phyloP scores from a whole-genome alignment of 352 stramenopile genomes.

The Phytophthora chlamydospora region DNA sequence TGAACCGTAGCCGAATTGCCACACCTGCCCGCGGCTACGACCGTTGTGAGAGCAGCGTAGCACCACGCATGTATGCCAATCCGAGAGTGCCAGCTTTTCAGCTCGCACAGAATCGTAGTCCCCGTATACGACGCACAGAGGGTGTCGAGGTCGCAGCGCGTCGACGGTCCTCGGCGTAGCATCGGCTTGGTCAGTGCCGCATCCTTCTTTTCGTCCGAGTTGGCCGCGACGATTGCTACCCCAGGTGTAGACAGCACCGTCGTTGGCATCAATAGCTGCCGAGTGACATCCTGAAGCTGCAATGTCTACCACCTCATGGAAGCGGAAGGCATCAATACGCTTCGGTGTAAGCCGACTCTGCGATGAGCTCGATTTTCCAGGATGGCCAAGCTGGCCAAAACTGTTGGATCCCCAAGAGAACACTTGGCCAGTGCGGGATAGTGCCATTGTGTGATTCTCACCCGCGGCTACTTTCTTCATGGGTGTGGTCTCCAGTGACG shows the following conservation, averaged over 20 bases:
- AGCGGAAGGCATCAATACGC: slow-evolving; percentile 72
- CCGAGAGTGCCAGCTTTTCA: slow-evolving; percentile 67
- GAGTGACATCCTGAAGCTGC: slow-evolving; percentile 77
- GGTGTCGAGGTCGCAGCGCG: slow-evolving; percentile 52
- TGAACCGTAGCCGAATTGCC: slow-evolving; percentile 81
- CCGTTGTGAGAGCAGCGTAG: slow-evolving; percentile 62
- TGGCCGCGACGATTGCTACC: slow-evolving; percentile 83
- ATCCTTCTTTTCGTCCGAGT: slow-evolving; percentile 79
- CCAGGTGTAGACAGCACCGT: slow-evolving; percentile 75
- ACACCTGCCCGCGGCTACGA: slow-evolving; percentile 68
- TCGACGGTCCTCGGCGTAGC: slow-evolving; percentile 64
- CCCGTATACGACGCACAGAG: slow-evolving; percentile 67
- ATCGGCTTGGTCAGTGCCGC: slow-evolving; percentile 68
- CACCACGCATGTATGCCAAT: slow-evolving; percentile 78
- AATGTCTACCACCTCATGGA: slow-evolving; percentile 61
- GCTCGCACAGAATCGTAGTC: slow-evolving; percentile 51
- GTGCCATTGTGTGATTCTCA: slow-evolving; percentile 82
- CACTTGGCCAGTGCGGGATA: slow-evolving; percentile 68
- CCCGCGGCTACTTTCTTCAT: slow-evolving; percentile 74
- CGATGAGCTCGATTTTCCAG: slow-evolving; percentile 56
- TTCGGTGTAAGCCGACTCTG: slow-evolving; percentile 72
- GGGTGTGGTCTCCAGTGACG: slow-evolving; percentile 54
- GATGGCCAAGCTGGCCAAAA: slow-evolving; percentile 78
- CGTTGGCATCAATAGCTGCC: slow-evolving; percentile 54
- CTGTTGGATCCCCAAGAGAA: slow-evolving; percentile 88